phyloP scores from a whole-genome alignment of 257 asterid genomes.

The Plantago elongata region DNA sequence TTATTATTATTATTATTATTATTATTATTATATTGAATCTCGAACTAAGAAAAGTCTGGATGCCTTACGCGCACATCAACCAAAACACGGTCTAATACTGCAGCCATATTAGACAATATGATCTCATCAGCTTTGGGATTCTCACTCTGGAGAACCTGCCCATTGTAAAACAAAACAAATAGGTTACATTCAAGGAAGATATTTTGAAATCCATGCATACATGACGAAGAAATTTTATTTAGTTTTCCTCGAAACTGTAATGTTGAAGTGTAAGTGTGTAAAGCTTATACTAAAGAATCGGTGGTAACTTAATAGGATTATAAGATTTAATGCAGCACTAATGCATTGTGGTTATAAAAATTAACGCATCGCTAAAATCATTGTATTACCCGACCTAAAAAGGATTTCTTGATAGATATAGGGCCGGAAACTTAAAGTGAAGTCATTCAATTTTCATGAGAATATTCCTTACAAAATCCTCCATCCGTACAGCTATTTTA shows the following conservation, averaged over 20 bases:
- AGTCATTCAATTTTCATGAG: conserved; percentile 12
- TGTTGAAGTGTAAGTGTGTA: not conserved
- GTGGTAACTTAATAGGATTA: too few species aligned
- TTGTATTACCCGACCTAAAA: too few species aligned
- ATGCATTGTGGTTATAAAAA: too few species aligned
- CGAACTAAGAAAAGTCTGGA: conserved; percentile 18
- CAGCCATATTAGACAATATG: conserved; percentile 69
- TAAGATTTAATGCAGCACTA: too few species aligned
- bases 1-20: too few species aligned
- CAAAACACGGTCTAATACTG: conserved; percentile 66
- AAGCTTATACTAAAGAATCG: conserved; percentile 2
- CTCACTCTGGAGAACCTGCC: conserved; percentile 67
- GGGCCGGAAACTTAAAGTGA: not conserved
- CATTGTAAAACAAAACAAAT: conserved; percentile 10
- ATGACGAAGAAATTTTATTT: conserved; percentile 2
- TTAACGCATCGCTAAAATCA: too few species aligned
- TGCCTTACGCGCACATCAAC: conserved; percentile 67
- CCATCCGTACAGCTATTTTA: not conserved
- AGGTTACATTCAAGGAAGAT: conserved; percentile 13
- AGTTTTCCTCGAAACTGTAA: conserved; percentile 7
- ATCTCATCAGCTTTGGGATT: conserved; percentile 66
- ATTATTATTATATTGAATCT: not conserved
- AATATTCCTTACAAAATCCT: conserved; percentile 12
- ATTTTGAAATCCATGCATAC: conserved; percentile 14
- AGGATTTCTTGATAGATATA: too few species aligned